Base-by-base conservation (phyloP, 2,329 filamentous ascomycete genomes). In the Paradendryphiella salina region DNA sequence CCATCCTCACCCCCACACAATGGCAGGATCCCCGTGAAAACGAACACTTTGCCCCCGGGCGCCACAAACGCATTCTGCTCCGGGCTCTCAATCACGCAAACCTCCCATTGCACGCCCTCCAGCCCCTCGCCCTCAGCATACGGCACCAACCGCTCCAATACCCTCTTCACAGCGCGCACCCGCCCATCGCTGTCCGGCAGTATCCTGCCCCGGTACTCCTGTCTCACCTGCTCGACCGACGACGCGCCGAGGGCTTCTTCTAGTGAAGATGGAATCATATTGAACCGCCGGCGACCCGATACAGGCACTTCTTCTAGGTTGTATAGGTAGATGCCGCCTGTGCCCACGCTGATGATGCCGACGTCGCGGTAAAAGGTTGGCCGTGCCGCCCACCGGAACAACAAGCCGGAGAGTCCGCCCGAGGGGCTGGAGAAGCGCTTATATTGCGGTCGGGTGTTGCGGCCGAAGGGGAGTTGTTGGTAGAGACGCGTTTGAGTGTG, bases 1-100 rank as follows among this genome's bases (percentile, higher is more conserved):
- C 84, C 85, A 66, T 87, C 82, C 49, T 90, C 87, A 61, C 77
- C 84, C 44, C 79, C 68, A 52, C 86, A 87, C 17, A 90, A 75
- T n/a, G 80, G 79, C 46, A 92, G 72, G 26, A 93, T 84, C 31
- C 89, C 88, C 56, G 83, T 86, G 66, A 85, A 87, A 1, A 93
- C 88, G 67, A 92, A 92, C 0, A 93, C 88, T 63, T 91, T 90
- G 18, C 88, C 88, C 4, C 79, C 88, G 0, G 89, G 88, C 5
- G 90, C 79, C 1, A 93, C 88, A 65, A 92, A 90, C 0, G 89
- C 89, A 63, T 93, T 93, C 57, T 80, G 79, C 32, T 80, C 81
- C 15, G 78, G 77, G 52, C 85, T 85, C n/a, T 89, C 80, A 62
- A 93, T 90, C 5, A 93, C 88, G 61, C 81, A 78, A 3, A 92